Conservation (phyloP, 2,329 filamentous ascomycete species). For the Cytospora leucostoma region DNA sequence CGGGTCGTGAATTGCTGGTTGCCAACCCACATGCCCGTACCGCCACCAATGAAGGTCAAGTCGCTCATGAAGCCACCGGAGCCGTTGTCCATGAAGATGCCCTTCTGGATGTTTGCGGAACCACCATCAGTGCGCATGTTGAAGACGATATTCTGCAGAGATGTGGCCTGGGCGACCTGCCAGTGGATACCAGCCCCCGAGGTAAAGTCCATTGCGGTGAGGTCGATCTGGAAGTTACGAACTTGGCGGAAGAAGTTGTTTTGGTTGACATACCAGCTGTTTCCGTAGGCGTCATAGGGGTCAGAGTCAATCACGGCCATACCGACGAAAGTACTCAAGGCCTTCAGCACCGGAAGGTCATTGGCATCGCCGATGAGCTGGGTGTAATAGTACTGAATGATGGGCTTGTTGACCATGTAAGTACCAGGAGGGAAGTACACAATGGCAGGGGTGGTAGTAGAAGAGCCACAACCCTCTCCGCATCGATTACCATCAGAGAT, state of each 20-base stretch:
- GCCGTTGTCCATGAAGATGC: slow-evolving; percentile 83
- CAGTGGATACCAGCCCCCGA: slow-evolving; percentile 75
- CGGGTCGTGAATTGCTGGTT: slow-evolving; percentile 87
- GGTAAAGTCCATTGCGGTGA: slow-evolving; percentile 63
- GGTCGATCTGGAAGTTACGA: slow-evolving; percentile 79
- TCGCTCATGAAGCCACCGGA: slow-evolving; percentile 84
- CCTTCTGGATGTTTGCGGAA: slow-evolving; percentile 67
- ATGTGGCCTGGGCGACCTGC: slow-evolving; percentile 83
- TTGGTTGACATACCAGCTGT: slow-evolving; percentile 79
- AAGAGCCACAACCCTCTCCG: slow-evolving; percentile 77
- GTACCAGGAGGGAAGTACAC: slow-evolving; percentile 91
- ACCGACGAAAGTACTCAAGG: slow-evolving; percentile 69
- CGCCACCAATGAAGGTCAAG: slow-evolving; percentile 79
- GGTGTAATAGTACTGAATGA: slow-evolving; percentile 89
- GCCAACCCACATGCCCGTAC: slow-evolving; percentile 75
- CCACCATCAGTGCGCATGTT: slow-evolving; percentile 71
- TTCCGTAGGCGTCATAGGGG: slow-evolving; percentile 70
- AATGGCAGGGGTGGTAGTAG: slow-evolving; percentile 79
- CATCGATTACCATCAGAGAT: slow-evolving; percentile 79
- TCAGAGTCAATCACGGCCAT: slow-evolving; percentile 90
- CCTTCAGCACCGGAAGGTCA: slow-evolving; percentile 74
- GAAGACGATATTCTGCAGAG: slow-evolving; percentile 78
- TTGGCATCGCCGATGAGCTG: slow-evolving; percentile 84
- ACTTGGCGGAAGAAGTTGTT: slow-evolving; percentile 83
- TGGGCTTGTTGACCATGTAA: slow-evolving; percentile 77